These are phyloP conservation scores for Cadophora malorum DNA, from an alignment of 2,329 filamentous ascomycete species.

Conservation along the genomic window DNA sequence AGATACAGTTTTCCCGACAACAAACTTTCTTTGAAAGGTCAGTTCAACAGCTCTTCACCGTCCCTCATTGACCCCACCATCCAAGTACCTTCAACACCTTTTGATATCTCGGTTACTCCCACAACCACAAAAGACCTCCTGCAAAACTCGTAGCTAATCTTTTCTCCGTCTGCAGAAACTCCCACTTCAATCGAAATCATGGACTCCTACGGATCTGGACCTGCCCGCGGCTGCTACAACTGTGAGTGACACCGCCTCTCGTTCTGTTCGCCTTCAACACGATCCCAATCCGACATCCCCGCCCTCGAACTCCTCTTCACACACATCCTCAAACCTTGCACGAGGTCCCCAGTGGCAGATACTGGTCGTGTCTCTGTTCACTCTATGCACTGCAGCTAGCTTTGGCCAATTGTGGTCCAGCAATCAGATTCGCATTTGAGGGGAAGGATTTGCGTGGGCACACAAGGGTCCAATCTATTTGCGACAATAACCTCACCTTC, in stretches of 20 bases:
- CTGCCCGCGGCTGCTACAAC: constrained; percentile 56
- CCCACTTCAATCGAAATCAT: constrained; percentile 37
- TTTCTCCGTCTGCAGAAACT: constrained; percentile 26
- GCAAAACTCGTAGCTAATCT: constrained; percentile 16
- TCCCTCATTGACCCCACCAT: constrained; percentile 34
- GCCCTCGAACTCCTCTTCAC: neutral
- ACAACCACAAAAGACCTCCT: neutral
- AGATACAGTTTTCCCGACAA: constrained; percentile 22
- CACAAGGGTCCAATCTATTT: constrained; percentile 19
- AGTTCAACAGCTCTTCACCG: constrained; percentile 27
- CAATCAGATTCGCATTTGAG: constrained; percentile 14
- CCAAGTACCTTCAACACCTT: constrained; percentile 12
- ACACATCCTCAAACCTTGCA: neutral
- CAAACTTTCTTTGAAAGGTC: constrained; percentile 21
- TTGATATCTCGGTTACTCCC: constrained; percentile 10
- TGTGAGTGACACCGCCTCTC: constrained; percentile 50
- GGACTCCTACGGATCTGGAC: constrained; percentile 43
- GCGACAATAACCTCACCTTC: constrained; percentile 14
- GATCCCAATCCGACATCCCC: constrained; percentile 16
- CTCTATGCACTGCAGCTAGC: constrained; percentile 16
- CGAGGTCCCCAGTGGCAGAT: neutral
- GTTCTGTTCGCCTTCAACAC: constrained; percentile 29
- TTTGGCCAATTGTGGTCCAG: constrained; percentile 28
- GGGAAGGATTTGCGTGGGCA: constrained; percentile 16
- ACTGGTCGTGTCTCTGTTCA: constrained; percentile 3